Conservation (phyloP, 441 rosid genomes). For the Melastoma candidum region DNA sequence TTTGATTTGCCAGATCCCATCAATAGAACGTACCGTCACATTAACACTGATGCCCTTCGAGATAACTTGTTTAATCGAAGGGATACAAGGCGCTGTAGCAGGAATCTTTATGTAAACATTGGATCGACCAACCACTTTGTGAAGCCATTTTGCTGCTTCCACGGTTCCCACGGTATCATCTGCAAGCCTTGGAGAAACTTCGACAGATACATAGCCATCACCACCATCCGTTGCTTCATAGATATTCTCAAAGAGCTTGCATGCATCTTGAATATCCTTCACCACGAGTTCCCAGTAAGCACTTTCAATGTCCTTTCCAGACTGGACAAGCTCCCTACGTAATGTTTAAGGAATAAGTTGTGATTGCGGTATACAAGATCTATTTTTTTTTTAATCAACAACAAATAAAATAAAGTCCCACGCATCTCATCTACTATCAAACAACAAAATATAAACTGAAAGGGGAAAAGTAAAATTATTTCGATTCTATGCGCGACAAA, state of each 20-base stretch:
- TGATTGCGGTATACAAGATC: not conserved
- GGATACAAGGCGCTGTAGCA: constrained; percentile 91
- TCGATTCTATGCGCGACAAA: too few relatives aligned
- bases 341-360: constrained; percentile 5
- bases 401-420: too few relatives aligned
- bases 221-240: constrained; percentile 84
- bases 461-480: too few relatives aligned
- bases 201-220: constrained; percentile 95
- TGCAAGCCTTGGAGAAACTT: constrained; percentile 93
- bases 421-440: too few relatives aligned
- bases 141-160: constrained; percentile 87
- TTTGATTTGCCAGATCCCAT: not conserved
- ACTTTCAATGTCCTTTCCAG: constrained; percentile 79
- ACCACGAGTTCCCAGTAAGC: constrained; percentile 98
- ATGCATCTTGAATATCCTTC: constrained; percentile 97
- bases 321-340: constrained; percentile 74
- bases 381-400: too few relatives aligned
- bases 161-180: constrained; percentile 79
- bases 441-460: too few relatives aligned
- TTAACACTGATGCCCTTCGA: constrained; percentile 86
- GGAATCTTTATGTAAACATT: constrained; percentile 97
- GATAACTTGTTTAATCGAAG: constrained; percentile 92
- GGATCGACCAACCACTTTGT: constrained; percentile 68
- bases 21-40: constrained; percentile 64
- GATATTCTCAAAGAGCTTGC: constrained; percentile 87